phyloP scores from a whole-genome alignment of 176 grass and related monocot species.

The Oryza meridionalis region DNA sequence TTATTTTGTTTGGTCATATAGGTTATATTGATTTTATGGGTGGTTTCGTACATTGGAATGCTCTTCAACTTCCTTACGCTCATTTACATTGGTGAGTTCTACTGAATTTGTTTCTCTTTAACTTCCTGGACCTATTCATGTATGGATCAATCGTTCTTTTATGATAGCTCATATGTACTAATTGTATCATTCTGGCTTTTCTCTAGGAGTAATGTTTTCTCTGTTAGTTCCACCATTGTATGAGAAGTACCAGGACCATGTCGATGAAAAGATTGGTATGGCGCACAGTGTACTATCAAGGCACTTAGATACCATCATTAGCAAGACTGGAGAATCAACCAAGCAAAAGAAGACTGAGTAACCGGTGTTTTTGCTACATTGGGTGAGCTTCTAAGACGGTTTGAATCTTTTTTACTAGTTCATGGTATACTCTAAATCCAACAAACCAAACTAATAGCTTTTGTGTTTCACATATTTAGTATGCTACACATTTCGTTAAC shows the following conservation, averaged over 20 bases:
- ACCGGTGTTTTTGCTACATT: constrained; percentile 24
- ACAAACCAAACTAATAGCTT: constrained; percentile 17
- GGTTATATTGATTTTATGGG: constrained; percentile 79
- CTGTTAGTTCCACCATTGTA: constrained; percentile 72
- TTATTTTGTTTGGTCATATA: constrained; percentile 27
- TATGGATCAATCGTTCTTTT: not conserved
- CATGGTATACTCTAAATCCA: constrained; percentile 17
- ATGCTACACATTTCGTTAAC: not conserved
- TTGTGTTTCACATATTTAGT: not conserved
- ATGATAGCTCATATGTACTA: not conserved
- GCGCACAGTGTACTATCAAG: constrained; percentile 59
- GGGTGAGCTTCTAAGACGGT: constrained; percentile 35
- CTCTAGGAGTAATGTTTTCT: constrained; percentile 59
- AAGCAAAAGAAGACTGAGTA: constrained; percentile 97
- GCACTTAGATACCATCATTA: constrained; percentile 50
- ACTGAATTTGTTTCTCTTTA: constrained; percentile 21
- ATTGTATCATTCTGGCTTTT: constrained; percentile 16
- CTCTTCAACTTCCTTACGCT: constrained; percentile 92
- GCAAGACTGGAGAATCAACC: constrained; percentile 46
- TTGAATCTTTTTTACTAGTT: not conserved
- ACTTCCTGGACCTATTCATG: constrained; percentile 5
- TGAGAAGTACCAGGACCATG: constrained; percentile 85
- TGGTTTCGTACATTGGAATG: constrained; percentile 76
- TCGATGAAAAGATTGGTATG: constrained; percentile 80
- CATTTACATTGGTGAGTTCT: constrained; percentile 87